Evolutionary conservation across 345 rosid genomes (phyloP).

Genomic region (Eucalyptus camaldulensis): DNA sequence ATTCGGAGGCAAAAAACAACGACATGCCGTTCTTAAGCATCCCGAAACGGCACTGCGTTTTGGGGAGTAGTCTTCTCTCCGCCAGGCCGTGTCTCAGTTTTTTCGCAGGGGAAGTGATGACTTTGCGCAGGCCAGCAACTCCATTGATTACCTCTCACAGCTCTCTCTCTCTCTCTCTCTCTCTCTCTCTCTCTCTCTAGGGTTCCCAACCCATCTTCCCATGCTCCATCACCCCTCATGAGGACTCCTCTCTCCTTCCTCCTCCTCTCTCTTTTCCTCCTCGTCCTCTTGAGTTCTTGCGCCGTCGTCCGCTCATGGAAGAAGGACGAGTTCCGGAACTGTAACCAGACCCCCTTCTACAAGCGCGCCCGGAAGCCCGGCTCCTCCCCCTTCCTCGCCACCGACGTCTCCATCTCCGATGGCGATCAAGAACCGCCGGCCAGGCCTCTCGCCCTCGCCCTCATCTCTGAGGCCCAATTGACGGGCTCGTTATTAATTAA

Average conservation of each 20-base stretch:
- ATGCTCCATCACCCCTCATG: not conserved
- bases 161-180: not conserved
- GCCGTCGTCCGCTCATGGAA: conserved; percentile 54
- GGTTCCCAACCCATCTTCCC: not conserved
- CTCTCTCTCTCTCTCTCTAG: not conserved
- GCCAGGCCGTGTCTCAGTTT: too few relatives aligned
- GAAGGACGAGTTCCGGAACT: conserved; percentile 87
- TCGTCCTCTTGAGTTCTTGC: conserved; percentile 16
- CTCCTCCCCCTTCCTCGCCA: conserved; percentile 30
- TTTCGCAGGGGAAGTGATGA: not conserved
- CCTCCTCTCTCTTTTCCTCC: conserved; percentile 9
- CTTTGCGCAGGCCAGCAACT: not conserved
- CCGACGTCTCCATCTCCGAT: conserved; percentile 43
- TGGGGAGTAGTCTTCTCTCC: not conserved
- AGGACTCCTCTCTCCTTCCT: conserved; percentile 3
- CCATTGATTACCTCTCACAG: not conserved
- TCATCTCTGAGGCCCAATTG: conserved; percentile 16
- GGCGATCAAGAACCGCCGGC: conserved; percentile 37
- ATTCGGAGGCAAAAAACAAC: not conserved
- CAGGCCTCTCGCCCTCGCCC: conserved; percentile 56
- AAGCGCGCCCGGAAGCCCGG: conserved; percentile 76
- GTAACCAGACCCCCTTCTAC: conserved; percentile 95
- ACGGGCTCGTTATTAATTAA: not conserved
- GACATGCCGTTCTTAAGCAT: not conserved
- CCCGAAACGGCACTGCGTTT: not conserved